These are phyloP conservation scores for Phoma sp. DNA, from an alignment of 2,329 filamentous ascomycete genomes.

Conservation along the genomic window DNA sequence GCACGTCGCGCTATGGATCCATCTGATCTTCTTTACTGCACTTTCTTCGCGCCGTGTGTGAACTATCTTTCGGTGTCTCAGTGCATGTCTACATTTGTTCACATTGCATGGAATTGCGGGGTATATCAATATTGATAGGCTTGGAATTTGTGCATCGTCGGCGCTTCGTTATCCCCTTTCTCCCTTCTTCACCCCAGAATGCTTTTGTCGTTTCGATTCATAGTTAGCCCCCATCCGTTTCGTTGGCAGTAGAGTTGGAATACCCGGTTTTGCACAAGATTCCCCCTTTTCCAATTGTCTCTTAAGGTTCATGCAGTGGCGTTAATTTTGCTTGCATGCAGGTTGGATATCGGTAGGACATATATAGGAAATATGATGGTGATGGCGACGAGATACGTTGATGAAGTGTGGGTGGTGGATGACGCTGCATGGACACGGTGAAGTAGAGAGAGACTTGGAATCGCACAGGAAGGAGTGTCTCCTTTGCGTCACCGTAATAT, in stretches of 20 bases:
- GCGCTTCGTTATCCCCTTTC: conserved; percentile 21
- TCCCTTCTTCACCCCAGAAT: conserved; percentile 21
- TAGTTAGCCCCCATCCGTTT: conserved; percentile 28
- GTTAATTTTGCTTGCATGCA: conserved; percentile 22
- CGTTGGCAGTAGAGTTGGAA: conserved; percentile 20
- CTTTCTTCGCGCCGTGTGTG: conserved; percentile 7
- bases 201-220: conserved; percentile 18
- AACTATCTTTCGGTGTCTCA: conserved; percentile 31
- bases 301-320: conserved; percentile 17
- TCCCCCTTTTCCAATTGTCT: conserved; percentile 32
- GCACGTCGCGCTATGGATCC: conserved; percentile 4
- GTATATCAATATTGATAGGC: conserved; percentile 19
- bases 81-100: conserved; percentile 31
- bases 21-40: conserved; percentile 1
- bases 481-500: conserved; percentile 34
- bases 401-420: conserved; percentile 13
- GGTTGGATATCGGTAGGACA: conserved; percentile 25
- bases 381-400: conserved; percentile 9
- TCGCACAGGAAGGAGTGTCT: conserved; percentile 21
- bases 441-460: conserved; percentile 18
- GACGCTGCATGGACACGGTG: conserved; percentile 14
- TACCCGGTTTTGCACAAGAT: conserved; percentile 36
- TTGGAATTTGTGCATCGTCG: conserved; percentile 30
- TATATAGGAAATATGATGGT: conserved; percentile 13
- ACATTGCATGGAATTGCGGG: conserved; percentile 41